Conservation (phyloP, 805 yeast genomes). For the Lipomyces sp. region DNA sequence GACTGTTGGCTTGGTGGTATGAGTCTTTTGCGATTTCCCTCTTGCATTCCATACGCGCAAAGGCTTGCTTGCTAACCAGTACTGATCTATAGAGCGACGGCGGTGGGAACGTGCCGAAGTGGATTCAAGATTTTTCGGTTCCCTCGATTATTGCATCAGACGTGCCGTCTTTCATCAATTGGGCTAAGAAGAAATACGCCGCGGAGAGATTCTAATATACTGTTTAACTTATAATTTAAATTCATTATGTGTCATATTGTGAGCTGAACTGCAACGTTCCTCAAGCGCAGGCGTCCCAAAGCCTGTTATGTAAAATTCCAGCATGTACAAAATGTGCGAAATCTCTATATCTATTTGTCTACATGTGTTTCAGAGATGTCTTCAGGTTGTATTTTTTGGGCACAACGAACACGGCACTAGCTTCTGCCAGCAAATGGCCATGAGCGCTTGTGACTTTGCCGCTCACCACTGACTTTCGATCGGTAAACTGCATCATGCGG, state of each 20-base stretch:
- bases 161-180: conserved; percentile 37
- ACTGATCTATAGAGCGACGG: conserved; percentile 42
- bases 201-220: background rate
- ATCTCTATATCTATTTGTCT: background rate
- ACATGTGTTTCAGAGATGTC: conserved; percentile 15
- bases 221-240: background rate
- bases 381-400: conserved; percentile 20
- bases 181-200: conserved; percentile 32
- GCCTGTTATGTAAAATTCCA: too few relatives aligned
- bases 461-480: conserved; percentile 14
- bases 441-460: conserved; percentile 8
- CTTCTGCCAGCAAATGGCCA: conserved; percentile 21
- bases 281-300: too few relatives aligned
- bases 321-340: background rate
- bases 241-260: background rate
- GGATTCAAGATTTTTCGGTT: conserved; percentile 39
- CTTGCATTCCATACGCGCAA: background rate
- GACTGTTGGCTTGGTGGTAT: conserved; percentile 41
- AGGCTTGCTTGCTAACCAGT: background rate
- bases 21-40: background rate
- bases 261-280: too few relatives aligned
- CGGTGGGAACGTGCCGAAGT: conserved; percentile 40
- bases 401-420: conserved; percentile 22
- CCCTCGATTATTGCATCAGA: conserved; percentile 38
- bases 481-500: conserved; percentile 6